Percentiles rank a stretch among this genome's conserved stretches.
These are phyloP conservation scores for Spathaspora passalidarum DNA, from an alignment of 805 yeast genomes.

Conservation along the genomic window DNA sequence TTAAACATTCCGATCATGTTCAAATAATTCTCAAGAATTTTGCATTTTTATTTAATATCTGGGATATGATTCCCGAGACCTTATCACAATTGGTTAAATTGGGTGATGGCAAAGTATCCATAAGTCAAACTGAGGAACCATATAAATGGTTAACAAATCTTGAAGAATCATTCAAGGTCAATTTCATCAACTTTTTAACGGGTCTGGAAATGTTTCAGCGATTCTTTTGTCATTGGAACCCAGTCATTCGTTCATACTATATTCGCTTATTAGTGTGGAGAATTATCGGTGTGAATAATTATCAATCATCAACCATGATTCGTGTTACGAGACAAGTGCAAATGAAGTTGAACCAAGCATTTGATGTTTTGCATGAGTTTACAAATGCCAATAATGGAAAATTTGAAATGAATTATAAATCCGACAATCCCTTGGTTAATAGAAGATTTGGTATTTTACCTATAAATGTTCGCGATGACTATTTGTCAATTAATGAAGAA, in stretches of 20 bases:
- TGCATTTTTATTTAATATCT: constrained; percentile 65
- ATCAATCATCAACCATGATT: constrained; percentile 31
- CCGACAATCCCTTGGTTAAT: constrained; percentile 45
- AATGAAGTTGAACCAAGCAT: constrained; percentile 27
- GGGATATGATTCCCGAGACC: constrained; percentile 62
- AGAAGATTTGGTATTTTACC: constrained; percentile 46
- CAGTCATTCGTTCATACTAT: constrained; percentile 69
- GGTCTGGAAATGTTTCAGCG: constrained; percentile 48
- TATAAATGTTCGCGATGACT: constrained; percentile 23
- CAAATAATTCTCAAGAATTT: constrained; percentile 61
- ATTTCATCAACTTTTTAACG: constrained; percentile 54
- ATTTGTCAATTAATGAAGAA: constrained; percentile 12
- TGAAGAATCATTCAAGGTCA: constrained; percentile 44
- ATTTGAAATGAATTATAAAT: constrained; percentile 21
- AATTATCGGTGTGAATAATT: constrained; percentile 42
- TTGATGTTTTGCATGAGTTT: constrained; percentile 23
- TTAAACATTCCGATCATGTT: constrained; percentile 56
- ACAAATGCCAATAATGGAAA: constrained; percentile 18
- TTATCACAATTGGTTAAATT: constrained; percentile 12
- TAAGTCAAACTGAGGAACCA: not conserved
- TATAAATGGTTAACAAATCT: constrained; percentile 38
- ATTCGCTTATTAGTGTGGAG: constrained; percentile 69
- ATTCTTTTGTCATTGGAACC: constrained; percentile 76
- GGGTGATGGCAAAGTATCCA: not conserved
- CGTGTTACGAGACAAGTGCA: constrained; percentile 29